Evolutionary conservation across 116 monocot genomes (phyloP).

Genomic region (Posidonia oceanica): DNA sequence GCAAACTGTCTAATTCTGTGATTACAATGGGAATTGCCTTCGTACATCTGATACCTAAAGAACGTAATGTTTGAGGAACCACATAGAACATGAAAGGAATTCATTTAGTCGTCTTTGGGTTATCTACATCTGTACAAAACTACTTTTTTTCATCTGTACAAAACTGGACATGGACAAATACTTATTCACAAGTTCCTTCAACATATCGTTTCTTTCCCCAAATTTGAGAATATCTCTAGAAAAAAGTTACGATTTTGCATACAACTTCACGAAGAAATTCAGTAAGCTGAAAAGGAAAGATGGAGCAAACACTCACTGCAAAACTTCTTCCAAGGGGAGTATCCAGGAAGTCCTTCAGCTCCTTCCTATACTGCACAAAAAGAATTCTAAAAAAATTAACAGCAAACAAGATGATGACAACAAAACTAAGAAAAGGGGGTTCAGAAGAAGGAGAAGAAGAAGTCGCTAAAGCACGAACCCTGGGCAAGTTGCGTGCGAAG

Average conservation of each 20-base stretch:
- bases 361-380: slow-evolving; percentile 67
- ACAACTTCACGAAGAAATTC: background rate
- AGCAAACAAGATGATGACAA: background rate
- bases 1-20: no score
- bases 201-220: background rate
- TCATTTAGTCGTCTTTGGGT: no score
- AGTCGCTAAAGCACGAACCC: slow-evolving; percentile 29
- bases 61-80: no score
- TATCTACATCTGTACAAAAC: no score
- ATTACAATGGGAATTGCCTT: no score
- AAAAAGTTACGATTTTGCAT: background rate
- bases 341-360: slow-evolving; percentile 37
- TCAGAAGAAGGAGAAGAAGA: background rate
- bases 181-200: background rate
- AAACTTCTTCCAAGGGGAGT: slow-evolving; percentile 66
- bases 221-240: background rate
- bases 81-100: no score
- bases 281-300: slow-evolving; percentile 17
- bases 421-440: background rate
- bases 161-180: no score
- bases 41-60: no score
- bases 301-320: slow-evolving; percentile 14
- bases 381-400: background rate
- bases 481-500: slow-evolving; percentile 79
- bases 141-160: no score